A percentile compares a stretch with the other conserved stretches of the same genome.
Conservation (phyloP, 306 rosid genomes). For the Corylus americana region DNA sequence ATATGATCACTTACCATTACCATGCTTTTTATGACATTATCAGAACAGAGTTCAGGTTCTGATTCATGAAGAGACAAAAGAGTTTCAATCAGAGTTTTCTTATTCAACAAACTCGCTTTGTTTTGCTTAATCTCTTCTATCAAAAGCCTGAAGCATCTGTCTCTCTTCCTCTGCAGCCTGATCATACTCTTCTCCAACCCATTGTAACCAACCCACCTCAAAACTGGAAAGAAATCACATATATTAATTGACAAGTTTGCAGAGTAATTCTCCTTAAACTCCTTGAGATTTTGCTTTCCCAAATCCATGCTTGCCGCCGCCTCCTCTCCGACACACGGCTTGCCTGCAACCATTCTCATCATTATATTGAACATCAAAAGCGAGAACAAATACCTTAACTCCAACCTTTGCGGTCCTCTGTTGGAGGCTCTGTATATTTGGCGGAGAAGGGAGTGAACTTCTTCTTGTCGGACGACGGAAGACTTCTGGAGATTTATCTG, state of each 20-base stretch:
- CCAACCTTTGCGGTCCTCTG: slow-evolving; percentile 1
- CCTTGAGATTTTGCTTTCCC: slow-evolving; percentile 20
- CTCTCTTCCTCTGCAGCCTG: slow-evolving; percentile 20
- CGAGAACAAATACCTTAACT: neutral
- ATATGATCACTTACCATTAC: slow-evolving; percentile 7
- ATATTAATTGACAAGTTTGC: neutral
- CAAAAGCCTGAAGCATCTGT: slow-evolving; percentile 14
- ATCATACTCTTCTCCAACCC: slow-evolving; percentile 35
- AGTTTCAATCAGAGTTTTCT: neutral
- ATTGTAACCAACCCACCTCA: slow-evolving; percentile 30
- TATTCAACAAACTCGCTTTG: neutral
- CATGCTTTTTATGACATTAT: slow-evolving; percentile 17
- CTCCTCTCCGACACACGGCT: slow-evolving; percentile 32
- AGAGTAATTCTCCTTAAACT: slow-evolving; percentile 16
- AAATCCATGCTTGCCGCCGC: slow-evolving; percentile 2
- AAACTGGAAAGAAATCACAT: slow-evolving; percentile 38
- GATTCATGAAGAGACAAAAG: slow-evolving; percentile 11
- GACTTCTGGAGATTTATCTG: slow-evolving; percentile 13
- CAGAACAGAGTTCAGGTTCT: slow-evolving; percentile 21
- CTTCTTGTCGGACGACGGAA: slow-evolving; percentile 22
- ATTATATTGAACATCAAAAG: slow-evolving; percentile 31
- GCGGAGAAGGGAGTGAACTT: slow-evolving; percentile 19
- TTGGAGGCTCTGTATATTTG: slow-evolving; percentile 9
- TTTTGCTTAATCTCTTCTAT: slow-evolving; percentile 20
- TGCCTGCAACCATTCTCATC: slow-evolving; percentile 35